These are phyloP conservation scores for Russula olivacea DNA, from an alignment of 768 basidiomycete species.

Conservation along the genomic window DNA sequence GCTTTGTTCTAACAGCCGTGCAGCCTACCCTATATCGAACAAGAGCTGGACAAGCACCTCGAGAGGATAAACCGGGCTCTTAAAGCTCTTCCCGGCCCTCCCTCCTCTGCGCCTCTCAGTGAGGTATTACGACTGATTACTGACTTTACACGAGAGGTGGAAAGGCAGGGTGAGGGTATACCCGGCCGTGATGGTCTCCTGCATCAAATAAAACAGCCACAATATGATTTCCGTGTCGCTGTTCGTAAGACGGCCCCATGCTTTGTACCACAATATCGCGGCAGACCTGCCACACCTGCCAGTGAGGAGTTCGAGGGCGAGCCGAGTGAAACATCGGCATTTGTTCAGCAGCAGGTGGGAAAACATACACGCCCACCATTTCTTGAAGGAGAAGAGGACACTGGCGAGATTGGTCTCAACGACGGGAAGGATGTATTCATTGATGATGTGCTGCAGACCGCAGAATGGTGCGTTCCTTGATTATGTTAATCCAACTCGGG, in stretches of 20 bases:
- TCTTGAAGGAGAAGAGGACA: conserved; percentile 26
- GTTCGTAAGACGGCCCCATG: conserved; percentile 14
- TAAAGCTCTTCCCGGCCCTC: conserved; percentile 41
- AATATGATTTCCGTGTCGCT: conserved; percentile 1
- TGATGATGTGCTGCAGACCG: conserved; percentile 46
- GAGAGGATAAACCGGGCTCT: conserved; percentile 34
- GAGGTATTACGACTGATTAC: conserved; percentile 49
- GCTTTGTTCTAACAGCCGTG: not conserved
- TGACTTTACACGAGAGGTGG: conserved; percentile 36
- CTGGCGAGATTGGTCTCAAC: not conserved
- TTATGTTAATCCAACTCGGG: not conserved
- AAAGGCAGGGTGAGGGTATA: not conserved
- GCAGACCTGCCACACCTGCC: not conserved
- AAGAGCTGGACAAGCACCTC: conserved; percentile 48
- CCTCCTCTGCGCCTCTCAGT: conserved; percentile 48
- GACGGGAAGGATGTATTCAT: conserved; percentile 37
- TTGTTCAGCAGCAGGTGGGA: no score
- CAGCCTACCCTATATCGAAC: conserved; percentile 59
- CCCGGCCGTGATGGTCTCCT: not conserved
- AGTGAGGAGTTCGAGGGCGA: no score
- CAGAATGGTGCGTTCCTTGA: conserved; percentile 38
- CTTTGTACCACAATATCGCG: not conserved
- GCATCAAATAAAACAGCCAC: conserved; percentile 9
- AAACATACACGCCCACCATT: conserved; percentile 13
- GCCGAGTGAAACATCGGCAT: no score